Conservation (phyloP, 106 monocot species). For the Phalaenopsis aphrodite region DNA sequence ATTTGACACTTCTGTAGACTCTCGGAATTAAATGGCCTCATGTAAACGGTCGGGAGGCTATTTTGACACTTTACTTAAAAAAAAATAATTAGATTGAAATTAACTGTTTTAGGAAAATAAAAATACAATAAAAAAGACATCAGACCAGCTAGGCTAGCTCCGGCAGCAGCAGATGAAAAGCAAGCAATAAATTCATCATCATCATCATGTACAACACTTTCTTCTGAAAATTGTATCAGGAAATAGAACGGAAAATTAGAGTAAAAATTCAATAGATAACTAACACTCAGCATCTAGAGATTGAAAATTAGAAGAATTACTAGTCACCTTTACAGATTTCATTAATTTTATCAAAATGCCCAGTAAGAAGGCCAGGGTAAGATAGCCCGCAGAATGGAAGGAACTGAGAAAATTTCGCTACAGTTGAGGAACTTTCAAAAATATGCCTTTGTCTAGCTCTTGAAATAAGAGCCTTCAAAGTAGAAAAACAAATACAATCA, state of each 20-base stretch:
- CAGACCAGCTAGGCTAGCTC: slow-evolving; percentile 83
- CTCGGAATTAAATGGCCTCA: no score
- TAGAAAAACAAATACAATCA: slow-evolving; percentile 1
- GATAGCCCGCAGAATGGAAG: slow-evolving; percentile 71
- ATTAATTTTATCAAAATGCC: slow-evolving; percentile 31
- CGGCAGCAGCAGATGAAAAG: slow-evolving; percentile 51
- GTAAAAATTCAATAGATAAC: not conserved
- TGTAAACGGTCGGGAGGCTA: no score
- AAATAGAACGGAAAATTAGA: not conserved
- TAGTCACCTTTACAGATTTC: slow-evolving; percentile 34
- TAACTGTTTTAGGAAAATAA: not conserved
- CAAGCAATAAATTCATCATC: slow-evolving; percentile 39
- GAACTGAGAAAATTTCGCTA: slow-evolving; percentile 39
- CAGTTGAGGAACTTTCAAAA: slow-evolving; percentile 21
- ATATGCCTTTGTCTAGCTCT: slow-evolving; percentile 26
- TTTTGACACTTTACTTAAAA: no score
- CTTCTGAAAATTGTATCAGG: slow-evolving; percentile 12
- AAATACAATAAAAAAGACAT: not conserved
- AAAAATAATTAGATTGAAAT: not conserved
- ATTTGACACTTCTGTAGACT: no score
- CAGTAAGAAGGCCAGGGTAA: slow-evolving; percentile 69
- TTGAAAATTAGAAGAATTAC: not conserved
- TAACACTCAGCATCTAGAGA: slow-evolving; percentile 11
- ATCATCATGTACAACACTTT: slow-evolving; percentile 45
- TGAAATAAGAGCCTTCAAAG: slow-evolving; percentile 72